Base-by-base conservation (phyloP, 306 rosid species). In the Inga oerstediana region DNA sequence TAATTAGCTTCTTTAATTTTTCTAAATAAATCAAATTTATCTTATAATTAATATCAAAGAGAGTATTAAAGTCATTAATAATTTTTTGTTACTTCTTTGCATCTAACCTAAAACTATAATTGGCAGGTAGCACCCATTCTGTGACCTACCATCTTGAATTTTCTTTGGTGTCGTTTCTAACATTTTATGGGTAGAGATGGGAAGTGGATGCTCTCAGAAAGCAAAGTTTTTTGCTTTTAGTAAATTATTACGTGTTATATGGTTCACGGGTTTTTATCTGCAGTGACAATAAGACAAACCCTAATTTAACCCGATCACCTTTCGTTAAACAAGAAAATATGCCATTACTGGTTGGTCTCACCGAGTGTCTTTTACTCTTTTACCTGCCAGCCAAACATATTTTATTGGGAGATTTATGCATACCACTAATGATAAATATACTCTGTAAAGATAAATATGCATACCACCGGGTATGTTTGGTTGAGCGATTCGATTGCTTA, bases 221-320 rank as follows among this genome's bases (percentile, higher is more conserved):
- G 4, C 22, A 35, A 20, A 45, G 72, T 70, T 11, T 0, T 46
- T 27, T 2, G 9, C 30, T 65, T 34, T 79, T 65, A 66, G 81
- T 85, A 80, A 45, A 75, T 59, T 22, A 27, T 51, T 77, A 77
- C 69, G 82, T 8, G 62, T 52, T 66, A 78, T 51, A 80, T 39
- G 35, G 68, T 71, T 91, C 94, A 91, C 92, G 90, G 93, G 86
- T 48, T 16, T 82, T 78, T 2, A 68, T 80, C 77, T 70, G 37
- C 74, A 44, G 85, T 72, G 84, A 45, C 77, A 45, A 80, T 73
- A 70, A 37, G 79, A 75, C 78, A 37, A 27, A 22, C 24, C 44
- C 11, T 66, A 3, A 48, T 61, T 72, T 66, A 3, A 46, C 62
- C 90, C 72, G 48, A 49, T 77, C 73, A 22, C 30, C 75, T 41